Conservation (phyloP, 2,329 filamentous ascomycete genomes). For the Sporothrix sp. region DNA sequence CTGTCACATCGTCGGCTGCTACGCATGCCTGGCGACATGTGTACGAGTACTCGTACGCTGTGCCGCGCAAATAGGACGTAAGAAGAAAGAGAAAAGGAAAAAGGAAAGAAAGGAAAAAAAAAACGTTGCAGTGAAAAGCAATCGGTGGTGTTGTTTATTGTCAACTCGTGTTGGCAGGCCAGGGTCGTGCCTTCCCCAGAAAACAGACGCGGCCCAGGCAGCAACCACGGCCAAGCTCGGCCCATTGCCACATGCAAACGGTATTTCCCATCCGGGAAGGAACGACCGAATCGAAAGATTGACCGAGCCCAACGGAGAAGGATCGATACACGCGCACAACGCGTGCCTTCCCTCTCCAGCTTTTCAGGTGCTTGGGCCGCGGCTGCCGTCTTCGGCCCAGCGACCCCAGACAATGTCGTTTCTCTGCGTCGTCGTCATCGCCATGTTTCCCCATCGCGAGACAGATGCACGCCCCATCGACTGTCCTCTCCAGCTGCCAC, state of each 20-base stretch:
- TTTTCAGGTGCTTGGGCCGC: neutral
- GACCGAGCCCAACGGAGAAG: constrained; percentile 1
- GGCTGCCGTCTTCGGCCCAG: neutral
- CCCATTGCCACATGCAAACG: neutral
- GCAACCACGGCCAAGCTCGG: neutral
- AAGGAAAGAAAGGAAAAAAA: neutral
- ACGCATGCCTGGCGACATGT: too few species aligned
- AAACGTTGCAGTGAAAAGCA: too few species aligned
- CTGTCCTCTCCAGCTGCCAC: too few species aligned
- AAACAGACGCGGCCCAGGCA: neutral
- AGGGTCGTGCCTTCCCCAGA: neutral
- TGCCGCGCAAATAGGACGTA: neutral
- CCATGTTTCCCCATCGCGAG: too few species aligned
- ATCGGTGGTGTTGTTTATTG: too few species aligned
- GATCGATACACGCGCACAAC: neutral
- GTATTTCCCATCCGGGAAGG: neutral
- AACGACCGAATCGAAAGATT: neutral
- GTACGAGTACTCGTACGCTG: too few species aligned
- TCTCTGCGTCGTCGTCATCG: too few species aligned
- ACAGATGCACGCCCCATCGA: too few species aligned
- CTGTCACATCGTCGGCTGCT: too few species aligned
- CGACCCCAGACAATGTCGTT: neutral
- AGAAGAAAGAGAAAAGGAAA: neutral
- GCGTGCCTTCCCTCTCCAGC: neutral
- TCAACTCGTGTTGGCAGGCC: too few species aligned